Conservation (phyloP, 2,329 filamentous ascomycete species). For the Ascochyta lentis region DNA sequence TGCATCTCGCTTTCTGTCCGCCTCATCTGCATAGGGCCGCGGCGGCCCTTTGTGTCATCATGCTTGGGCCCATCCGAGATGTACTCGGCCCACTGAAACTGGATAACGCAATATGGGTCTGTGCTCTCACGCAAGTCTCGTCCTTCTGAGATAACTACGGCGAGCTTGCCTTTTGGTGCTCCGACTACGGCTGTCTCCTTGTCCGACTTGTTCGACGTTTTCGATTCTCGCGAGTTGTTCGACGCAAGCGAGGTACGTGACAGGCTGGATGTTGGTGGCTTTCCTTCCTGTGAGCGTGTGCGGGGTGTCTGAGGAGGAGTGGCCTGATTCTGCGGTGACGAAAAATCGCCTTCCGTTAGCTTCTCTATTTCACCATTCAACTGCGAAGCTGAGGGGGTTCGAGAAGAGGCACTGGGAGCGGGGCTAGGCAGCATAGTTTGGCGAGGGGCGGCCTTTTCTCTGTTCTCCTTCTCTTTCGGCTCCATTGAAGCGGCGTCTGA, state of each 20-base stretch:
- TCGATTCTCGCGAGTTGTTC: constrained; percentile 45
- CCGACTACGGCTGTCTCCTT: constrained; percentile 67
- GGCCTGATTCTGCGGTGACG: constrained; percentile 75
- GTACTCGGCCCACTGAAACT: constrained; percentile 95
- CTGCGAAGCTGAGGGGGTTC: constrained; percentile 62
- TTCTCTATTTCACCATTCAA: constrained; percentile 75
- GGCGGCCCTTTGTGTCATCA: constrained; percentile 54
- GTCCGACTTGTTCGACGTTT: constrained; percentile 31
- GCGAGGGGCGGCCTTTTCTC: constrained; percentile 34
- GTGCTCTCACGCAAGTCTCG: constrained; percentile 80
- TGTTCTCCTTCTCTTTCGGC: constrained; percentile 30
- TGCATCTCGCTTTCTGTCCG: constrained; percentile 82
- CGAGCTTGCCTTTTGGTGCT: constrained; percentile 82
- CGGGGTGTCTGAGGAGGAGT: constrained; percentile 89
- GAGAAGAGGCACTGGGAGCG: constrained; percentile 55
- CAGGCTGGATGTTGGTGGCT: constrained; percentile 51
- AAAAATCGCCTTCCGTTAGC: constrained; percentile 83
- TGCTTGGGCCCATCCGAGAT: constrained; percentile 85
- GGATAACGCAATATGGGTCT: constrained; percentile 93
- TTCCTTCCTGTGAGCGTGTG: constrained; percentile 74
- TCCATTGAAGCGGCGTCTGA: constrained; percentile 19
- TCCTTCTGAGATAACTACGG: constrained; percentile 86
- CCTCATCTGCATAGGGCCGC: constrained; percentile 58
- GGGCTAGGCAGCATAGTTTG: constrained; percentile 62
- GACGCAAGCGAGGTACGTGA: constrained; percentile 59